Conservation (phyloP, 2,329 filamentous ascomycete genomes). For the Penicillium sp. region DNA sequence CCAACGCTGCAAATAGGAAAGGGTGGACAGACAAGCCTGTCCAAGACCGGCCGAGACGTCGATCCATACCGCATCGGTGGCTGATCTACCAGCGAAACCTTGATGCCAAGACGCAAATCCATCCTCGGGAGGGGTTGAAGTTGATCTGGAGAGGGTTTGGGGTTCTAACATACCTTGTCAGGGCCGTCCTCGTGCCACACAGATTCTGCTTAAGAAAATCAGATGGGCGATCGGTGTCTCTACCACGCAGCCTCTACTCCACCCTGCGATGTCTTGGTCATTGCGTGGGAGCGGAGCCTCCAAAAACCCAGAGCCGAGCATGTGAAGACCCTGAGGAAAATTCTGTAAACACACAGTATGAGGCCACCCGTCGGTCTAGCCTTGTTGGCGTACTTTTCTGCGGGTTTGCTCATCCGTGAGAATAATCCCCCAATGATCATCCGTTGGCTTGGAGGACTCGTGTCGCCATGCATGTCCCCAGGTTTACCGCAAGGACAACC, state of each 20-base stretch:
- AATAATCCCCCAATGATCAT: conserved; percentile 8
- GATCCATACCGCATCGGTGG: conserved; percentile 21
- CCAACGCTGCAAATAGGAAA: conserved; percentile 6
- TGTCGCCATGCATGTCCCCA: conserved; percentile 17
- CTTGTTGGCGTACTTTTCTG: background rate
- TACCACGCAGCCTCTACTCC: background rate
- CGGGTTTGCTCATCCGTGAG: conserved; percentile 4
- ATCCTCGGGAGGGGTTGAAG: conserved; percentile 11
- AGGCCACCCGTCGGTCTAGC: conserved; percentile 1
- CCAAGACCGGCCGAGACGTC: conserved; percentile 10
- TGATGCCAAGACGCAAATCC: conserved; percentile 20
- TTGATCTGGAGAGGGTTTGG: background rate
- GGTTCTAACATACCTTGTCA: background rate
- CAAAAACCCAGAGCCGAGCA: conserved; percentile 25
- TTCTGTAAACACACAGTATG: background rate
- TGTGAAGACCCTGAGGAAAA: conserved; percentile 20
- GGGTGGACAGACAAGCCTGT: conserved; percentile 11
- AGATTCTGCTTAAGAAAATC: background rate
- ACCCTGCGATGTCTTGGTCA: background rate
- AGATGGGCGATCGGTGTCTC: background rate
- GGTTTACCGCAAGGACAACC: conserved; percentile 20
- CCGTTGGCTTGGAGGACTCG: conserved; percentile 6
- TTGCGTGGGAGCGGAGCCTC: conserved; percentile 15
- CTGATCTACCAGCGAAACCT: conserved; percentile 23
- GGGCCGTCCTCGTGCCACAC: background rate